phyloP scores from a whole-genome alignment of 2,329 filamentous ascomycete genomes.

The Cladosporium sp. region DNA sequence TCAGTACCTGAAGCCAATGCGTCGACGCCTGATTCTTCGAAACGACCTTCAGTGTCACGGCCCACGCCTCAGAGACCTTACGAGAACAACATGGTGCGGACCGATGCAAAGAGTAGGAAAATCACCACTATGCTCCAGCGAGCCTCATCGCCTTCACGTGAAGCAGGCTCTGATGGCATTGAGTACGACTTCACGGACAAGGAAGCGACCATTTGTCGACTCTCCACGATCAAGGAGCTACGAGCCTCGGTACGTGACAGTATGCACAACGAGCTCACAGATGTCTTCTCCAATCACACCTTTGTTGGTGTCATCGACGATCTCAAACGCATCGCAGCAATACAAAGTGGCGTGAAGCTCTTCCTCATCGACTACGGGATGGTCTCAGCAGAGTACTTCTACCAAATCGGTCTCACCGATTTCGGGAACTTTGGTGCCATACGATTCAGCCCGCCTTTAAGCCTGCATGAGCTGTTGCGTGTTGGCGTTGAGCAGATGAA shows the following conservation, averaged over 20 bases:
- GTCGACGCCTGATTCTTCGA: conserved; percentile 23
- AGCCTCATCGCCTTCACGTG: conserved; percentile 34
- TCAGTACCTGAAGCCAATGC: conserved; percentile 29
- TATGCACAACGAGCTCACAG: conserved; percentile 81
- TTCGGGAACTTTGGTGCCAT: conserved; percentile 93
- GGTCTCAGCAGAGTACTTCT: conserved; percentile 81
- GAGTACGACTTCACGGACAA: conserved; percentile 71
- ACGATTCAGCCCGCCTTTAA: conserved; percentile 70
- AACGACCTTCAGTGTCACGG: conserved; percentile 20
- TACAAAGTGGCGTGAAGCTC: conserved; percentile 88
- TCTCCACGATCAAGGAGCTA: conserved; percentile 82
- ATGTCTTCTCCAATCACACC: conserved; percentile 80
- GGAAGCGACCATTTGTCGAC: conserved; percentile 64
- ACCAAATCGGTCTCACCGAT: conserved; percentile 89
- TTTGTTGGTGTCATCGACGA: conserved; percentile 94
- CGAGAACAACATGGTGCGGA: conserved; percentile 85
- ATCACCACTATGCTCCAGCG: conserved; percentile 78
- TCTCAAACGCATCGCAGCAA: conserved; percentile 77
- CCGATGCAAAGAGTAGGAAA: conserved; percentile 82
- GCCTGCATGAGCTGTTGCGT: conserved; percentile 64
- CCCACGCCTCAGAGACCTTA: conserved; percentile 53
- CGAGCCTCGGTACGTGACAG: conserved; percentile 74
- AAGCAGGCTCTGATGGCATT: conserved; percentile 44
- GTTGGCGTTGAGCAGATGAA: conserved; percentile 69
- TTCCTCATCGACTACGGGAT: conserved; percentile 92